Evolutionary conservation across 257 asterid species (phyloP).

Genomic region (Perilla frutescens): DNA sequence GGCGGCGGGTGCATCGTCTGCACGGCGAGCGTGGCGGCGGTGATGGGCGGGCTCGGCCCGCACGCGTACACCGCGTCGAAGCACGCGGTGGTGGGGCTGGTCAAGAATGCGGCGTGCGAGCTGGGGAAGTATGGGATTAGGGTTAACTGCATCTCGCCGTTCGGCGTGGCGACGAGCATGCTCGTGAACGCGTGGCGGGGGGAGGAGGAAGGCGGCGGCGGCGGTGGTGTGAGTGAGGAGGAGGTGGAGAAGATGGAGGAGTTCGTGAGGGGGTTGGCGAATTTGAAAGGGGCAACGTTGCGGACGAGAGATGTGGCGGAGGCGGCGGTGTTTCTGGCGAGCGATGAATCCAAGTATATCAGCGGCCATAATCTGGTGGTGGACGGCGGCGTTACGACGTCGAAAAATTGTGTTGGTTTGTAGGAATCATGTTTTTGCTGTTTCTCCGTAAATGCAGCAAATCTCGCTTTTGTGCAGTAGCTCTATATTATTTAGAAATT

Average conservation of each 20-base stretch:
- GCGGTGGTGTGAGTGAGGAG: constrained; percentile 31
- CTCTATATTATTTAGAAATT: too few relatives aligned
- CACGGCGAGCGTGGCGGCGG: constrained; percentile 78
- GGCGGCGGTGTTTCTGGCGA: constrained; percentile 63
- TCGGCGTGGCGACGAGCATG: constrained; percentile 90
- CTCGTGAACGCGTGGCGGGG: constrained; percentile 68
- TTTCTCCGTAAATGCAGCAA: too few relatives aligned
- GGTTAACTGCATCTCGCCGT: constrained; percentile 85
- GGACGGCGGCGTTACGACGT: constrained; percentile 67
- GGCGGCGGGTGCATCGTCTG: constrained; percentile 67
- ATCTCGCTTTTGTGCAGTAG: too few relatives aligned
- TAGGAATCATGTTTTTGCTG: not conserved
- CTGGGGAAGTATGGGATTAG: constrained; percentile 75
- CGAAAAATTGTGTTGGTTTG: constrained; percentile 57
- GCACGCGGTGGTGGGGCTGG: constrained; percentile 80
- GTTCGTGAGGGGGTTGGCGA: constrained; percentile 62
- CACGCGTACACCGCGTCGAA: constrained; percentile 85
- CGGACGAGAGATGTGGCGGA: constrained; percentile 57
- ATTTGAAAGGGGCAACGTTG: constrained; percentile 55
- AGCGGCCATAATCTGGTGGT: constrained; percentile 73
- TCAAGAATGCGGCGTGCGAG: constrained; percentile 76
- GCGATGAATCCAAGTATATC: constrained; percentile 61
- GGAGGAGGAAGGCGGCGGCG: constrained; percentile 33
- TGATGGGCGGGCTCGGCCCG: constrained; percentile 77
- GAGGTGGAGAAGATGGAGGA: constrained; percentile 73